phyloP scores from a whole-genome alignment of 2,329 filamentous ascomycete species.

The Botryotinia globosa region DNA sequence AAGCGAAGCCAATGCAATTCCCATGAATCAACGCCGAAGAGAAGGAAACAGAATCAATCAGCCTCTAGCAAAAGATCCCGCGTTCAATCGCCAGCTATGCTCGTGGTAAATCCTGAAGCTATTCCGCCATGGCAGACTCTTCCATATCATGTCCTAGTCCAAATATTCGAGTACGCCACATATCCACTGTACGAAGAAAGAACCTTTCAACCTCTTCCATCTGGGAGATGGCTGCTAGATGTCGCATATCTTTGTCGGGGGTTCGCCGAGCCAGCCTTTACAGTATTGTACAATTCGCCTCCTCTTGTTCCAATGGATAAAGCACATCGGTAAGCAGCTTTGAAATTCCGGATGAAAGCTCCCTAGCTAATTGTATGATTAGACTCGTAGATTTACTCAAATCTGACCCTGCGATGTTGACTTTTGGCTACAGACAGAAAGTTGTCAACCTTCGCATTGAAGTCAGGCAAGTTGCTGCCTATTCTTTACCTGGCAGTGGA shows the following conservation, averaged over 20 bases:
- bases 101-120: conserved; percentile 32
- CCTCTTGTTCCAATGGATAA: conserved; percentile 56
- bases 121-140: conserved; percentile 59
- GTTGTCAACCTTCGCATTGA: conserved; percentile 37
- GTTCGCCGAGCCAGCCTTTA: conserved; percentile 71
- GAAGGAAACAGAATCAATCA: conserved; percentile 23
- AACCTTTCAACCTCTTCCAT: conserved; percentile 44
- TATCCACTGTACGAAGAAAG: conserved; percentile 48
- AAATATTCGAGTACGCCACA: conserved; percentile 68
- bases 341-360: too few species aligned
- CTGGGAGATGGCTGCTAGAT: conserved; percentile 62
- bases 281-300: conserved; percentile 68
- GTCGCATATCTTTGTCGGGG: conserved; percentile 59
- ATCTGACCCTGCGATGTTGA: conserved; percentile 34
- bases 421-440: conserved; percentile 37
- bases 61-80: conserved; percentile 16
- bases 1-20: conserved; percentile 17
- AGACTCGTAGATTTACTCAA: conserved; percentile 51
- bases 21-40: conserved; percentile 27
- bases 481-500: conserved; percentile 51
- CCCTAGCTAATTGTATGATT: background rate
- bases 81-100: background rate
- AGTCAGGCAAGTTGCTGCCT: conserved; percentile 48
- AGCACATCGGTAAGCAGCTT: conserved; percentile 40
- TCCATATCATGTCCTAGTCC: conserved; percentile 65